A percentile compares a stretch with the other conserved stretches of the same genome.
Conservation (phyloP, 1,284 basidiomycete genomes). For the Abortiporus biennis region DNA sequence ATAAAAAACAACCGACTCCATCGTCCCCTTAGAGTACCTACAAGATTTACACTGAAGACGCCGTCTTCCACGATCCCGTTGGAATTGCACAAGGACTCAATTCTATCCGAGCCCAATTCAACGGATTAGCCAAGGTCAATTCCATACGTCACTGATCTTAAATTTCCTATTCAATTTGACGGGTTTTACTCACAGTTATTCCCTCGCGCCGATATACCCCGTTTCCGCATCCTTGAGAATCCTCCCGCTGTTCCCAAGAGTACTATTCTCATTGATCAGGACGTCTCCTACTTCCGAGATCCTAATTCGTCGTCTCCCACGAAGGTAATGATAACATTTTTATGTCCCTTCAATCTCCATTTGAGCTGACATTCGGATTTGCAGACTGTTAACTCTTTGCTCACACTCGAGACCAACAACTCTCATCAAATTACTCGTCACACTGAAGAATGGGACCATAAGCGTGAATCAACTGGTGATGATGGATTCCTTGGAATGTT, state of each 20-base stretch:
- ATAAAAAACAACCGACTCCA: not conserved
- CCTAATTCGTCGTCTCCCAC: slow-evolving; percentile 31
- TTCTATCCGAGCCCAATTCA: slow-evolving; percentile 41
- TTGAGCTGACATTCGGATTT: not conserved
- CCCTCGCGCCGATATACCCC: slow-evolving; percentile 35
- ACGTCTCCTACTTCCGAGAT: slow-evolving; percentile 41
- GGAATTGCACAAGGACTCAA: slow-evolving; percentile 38
- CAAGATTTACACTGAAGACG: slow-evolving; percentile 35
- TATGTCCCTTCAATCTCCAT: not conserved
- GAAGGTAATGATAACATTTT: slow-evolving; percentile 26
- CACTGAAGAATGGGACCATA: slow-evolving; percentile 45
- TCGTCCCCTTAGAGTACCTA: slow-evolving; percentile 31
- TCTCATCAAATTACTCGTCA: slow-evolving; percentile 33
- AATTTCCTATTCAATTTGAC: not conserved
- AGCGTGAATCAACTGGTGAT: slow-evolving; percentile 31
- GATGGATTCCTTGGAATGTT: slow-evolving; percentile 43
- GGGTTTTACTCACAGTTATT: slow-evolving; percentile 28
- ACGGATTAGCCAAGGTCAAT: slow-evolving; percentile 39
- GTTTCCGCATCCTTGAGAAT: slow-evolving; percentile 38
- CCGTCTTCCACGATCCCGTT: slow-evolving; percentile 44
- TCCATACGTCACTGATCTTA: not conserved
- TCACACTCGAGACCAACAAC: slow-evolving; percentile 37
- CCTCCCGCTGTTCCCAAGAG: slow-evolving; percentile 31
- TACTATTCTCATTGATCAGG: slow-evolving; percentile 42
- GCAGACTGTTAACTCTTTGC: slow-evolving; percentile 38